A percentile compares a stretch with the other conserved stretches of the same genome.
These are phyloP conservation scores for Xylariaceae sp. DNA, from an alignment of 2,329 filamentous ascomycete species.

Conservation along the genomic window DNA sequence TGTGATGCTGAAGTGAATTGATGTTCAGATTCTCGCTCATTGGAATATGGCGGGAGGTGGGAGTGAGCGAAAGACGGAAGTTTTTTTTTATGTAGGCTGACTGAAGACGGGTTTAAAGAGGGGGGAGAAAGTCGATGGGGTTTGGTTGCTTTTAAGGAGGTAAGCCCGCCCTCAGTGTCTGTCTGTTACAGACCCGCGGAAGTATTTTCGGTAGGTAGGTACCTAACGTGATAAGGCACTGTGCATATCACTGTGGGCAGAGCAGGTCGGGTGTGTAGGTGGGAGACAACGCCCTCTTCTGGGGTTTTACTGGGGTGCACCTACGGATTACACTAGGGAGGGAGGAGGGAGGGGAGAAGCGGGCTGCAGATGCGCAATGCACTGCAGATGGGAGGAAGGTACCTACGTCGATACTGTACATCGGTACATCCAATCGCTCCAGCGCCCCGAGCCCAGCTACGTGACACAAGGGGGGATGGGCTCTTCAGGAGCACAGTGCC, in stretches of 20 bases:
- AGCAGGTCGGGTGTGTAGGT: background rate
- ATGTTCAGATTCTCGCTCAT: constrained; percentile 2
- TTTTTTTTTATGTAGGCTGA: constrained; percentile 17
- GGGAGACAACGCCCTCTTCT: constrained; percentile 7
- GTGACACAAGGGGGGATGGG: constrained; percentile 7
- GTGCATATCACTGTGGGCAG: background rate
- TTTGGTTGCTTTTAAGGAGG: constrained; percentile 35
- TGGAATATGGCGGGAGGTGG: constrained; percentile 1
- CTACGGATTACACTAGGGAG: constrained; percentile 3
- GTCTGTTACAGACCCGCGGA: background rate
- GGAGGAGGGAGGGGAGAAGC: constrained; percentile 4
- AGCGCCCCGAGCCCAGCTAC: background rate
- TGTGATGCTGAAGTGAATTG: background rate
- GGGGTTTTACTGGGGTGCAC: constrained; percentile 18
- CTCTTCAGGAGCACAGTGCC: constrained; percentile 22
- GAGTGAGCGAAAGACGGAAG: constrained; percentile 7
- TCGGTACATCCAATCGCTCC: too few species aligned
- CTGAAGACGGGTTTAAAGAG: constrained; percentile 31
- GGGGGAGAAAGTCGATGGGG: constrained; percentile 14
- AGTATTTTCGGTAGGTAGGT: constrained; percentile 9
- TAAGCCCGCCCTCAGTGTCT: constrained; percentile 8
- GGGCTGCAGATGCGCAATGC: constrained; percentile 8
- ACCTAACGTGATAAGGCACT: background rate
- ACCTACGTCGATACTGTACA: background rate
- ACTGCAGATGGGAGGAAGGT: constrained; percentile 11